Evolutionary conservation across 2,329 filamentous ascomycete genomes (phyloP).

Genomic region (Microcyclospora pomicola): DNA sequence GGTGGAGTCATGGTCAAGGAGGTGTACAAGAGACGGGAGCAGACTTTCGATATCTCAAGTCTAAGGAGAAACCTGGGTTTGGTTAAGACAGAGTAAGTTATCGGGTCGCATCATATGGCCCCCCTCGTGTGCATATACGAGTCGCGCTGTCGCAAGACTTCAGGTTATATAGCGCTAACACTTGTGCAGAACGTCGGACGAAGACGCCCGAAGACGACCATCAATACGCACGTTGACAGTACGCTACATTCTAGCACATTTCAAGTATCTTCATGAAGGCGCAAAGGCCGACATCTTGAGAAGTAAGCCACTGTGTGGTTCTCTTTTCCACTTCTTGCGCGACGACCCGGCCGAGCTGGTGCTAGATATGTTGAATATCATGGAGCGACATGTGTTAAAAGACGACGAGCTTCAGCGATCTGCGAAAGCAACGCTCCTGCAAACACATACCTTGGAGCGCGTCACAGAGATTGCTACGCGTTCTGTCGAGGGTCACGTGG

Average conservation of each 20-base stretch:
- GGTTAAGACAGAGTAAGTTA: conserved; percentile 35
- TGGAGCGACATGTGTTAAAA: conserved; percentile 58
- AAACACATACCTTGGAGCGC: conserved; percentile 24
- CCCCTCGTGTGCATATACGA: background rate
- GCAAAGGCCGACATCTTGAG: conserved; percentile 72
- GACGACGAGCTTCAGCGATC: conserved; percentile 61
- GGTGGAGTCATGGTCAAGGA: conserved; percentile 66
- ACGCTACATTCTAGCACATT: conserved; percentile 62
- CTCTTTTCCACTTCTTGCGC: conserved; percentile 61
- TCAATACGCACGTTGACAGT: conserved; percentile 74
- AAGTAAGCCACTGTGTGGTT: conserved; percentile 53
- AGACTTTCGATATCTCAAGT: conserved; percentile 56
- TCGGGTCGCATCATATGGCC: too few relatives aligned
- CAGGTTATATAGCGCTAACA: conserved; percentile 30
- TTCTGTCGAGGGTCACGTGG: conserved; percentile 32
- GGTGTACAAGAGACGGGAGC: conserved; percentile 64
- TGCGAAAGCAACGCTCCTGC: conserved; percentile 43
- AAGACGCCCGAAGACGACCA: conserved; percentile 51
- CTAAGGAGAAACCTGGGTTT: conserved; percentile 69
- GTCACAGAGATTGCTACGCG: conserved; percentile 46
- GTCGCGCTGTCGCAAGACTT: background rate
- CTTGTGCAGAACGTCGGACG: conserved; percentile 26
- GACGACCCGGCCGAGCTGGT: conserved; percentile 66
- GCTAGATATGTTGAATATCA: conserved; percentile 55
- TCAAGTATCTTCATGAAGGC: conserved; percentile 63